These are phyloP conservation scores for Penicillium sp. DNA, from an alignment of 2,329 filamentous ascomycete species.

Conservation along the genomic window DNA sequence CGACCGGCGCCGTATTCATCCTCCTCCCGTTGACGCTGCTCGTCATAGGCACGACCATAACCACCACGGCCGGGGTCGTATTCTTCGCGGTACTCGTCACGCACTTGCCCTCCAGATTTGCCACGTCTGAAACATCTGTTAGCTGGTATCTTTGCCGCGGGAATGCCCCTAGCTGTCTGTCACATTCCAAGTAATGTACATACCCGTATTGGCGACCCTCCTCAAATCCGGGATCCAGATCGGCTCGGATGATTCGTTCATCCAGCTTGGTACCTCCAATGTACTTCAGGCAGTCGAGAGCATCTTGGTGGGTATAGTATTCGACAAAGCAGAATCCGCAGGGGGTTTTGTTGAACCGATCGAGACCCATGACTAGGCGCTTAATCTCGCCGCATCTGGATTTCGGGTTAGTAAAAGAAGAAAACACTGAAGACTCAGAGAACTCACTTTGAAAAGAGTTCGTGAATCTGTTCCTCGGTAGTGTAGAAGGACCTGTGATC, in stretches of 20 bases:
- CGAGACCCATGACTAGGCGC: constrained; percentile 93
- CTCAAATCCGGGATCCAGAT: constrained; percentile 91
- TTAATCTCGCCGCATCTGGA: constrained; percentile 87
- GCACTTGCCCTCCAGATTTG: constrained; percentile 93
- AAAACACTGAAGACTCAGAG: not conserved
- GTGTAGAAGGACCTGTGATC: constrained; percentile 84
- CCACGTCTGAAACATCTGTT: constrained; percentile 56
- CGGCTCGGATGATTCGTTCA: constrained; percentile 92
- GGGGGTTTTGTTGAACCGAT: constrained; percentile 94
- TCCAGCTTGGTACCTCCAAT: constrained; percentile 97
- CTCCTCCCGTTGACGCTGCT: constrained; percentile 56
- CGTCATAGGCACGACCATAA: constrained; percentile 73
- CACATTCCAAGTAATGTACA: constrained; percentile 19
- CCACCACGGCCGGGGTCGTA: constrained; percentile 93
- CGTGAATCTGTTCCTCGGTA: constrained; percentile 97
- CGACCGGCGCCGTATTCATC: constrained; percentile 59
- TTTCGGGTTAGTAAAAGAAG: constrained; percentile 5
- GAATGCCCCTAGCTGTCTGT: not conserved
- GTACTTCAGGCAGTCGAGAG: constrained; percentile 97
- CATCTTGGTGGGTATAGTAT: constrained; percentile 97
- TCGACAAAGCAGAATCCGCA: constrained; percentile 99
- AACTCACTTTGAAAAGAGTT: constrained; percentile 80
- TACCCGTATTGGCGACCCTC: constrained; percentile 92
- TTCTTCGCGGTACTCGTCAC: constrained; percentile 96
- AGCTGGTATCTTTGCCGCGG: not conserved